Conservation (phyloP, 2,329 filamentous ascomycete species). For the Fusarium longipes region DNA sequence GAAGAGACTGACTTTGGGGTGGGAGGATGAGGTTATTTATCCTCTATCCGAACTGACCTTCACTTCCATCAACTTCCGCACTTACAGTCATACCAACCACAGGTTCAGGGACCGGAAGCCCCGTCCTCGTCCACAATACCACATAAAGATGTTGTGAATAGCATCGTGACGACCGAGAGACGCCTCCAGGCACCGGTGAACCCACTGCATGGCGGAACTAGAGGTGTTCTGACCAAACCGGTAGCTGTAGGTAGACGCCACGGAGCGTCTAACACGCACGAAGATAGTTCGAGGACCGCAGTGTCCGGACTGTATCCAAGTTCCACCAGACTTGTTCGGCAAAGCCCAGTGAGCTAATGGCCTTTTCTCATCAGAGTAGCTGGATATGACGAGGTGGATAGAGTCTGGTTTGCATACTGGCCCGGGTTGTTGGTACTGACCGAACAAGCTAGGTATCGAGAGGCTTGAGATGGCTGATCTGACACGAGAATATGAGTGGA, state of each 20-base stretch:
- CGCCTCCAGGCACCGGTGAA: slow-evolving; percentile 11
- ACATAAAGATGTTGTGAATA: neutral
- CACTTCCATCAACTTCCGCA: slow-evolving; percentile 9
- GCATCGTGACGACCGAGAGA: slow-evolving; percentile 1
- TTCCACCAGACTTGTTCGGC: slow-evolving; percentile 11
- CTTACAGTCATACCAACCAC: slow-evolving; percentile 2
- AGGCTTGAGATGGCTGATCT: slow-evolving; percentile 1
- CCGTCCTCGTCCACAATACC: slow-evolving; percentile 33
- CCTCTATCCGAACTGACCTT: slow-evolving; percentile 1
- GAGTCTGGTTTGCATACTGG: neutral
- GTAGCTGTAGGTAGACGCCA: slow-evolving; percentile 36
- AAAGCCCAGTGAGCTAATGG: neutral
- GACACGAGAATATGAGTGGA: slow-evolving; percentile 5
- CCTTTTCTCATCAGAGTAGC: neutral
- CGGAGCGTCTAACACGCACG: slow-evolving; percentile 14
- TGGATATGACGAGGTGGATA: neutral
- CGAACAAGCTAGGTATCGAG: slow-evolving; percentile 1
- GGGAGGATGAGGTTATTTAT: slow-evolving; percentile 42
- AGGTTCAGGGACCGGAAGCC: slow-evolving; percentile 28
- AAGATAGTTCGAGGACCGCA: neutral
- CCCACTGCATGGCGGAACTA: slow-evolving; percentile 2
- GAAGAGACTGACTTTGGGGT: neutral
- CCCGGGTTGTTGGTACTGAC: neutral
- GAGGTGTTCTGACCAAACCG: slow-evolving; percentile 11
- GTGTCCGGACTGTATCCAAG: neutral